These are phyloP conservation scores for Bimuria novae-zelandiae DNA, from an alignment of 2,329 filamentous ascomycete species.

Conservation along the genomic window DNA sequence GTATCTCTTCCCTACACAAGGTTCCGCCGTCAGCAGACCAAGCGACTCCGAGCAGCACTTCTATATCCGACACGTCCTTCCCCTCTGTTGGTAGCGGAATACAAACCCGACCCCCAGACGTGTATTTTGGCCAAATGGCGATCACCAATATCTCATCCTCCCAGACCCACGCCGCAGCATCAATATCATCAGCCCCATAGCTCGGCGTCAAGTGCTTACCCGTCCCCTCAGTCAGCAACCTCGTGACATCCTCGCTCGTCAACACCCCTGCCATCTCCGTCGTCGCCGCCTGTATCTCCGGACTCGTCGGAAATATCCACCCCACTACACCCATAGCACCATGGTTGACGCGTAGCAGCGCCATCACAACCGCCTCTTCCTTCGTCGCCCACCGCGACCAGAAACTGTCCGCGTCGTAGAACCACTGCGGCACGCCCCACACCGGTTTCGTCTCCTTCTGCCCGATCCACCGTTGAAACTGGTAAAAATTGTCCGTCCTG, in stretches of 20 bases:
- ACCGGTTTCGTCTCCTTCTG: conserved; percentile 46
- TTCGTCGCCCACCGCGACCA: conserved; percentile 54
- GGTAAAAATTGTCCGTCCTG: conserved; percentile 49
- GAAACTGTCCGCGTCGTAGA: conserved; percentile 52
- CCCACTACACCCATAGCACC: conserved; percentile 56
- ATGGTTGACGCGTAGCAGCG: conserved; percentile 54
- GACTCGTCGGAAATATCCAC: conserved; percentile 54
- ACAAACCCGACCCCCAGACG: conserved; percentile 3
- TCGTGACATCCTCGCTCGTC: conserved; percentile 35
- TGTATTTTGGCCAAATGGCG: conserved; percentile 46
- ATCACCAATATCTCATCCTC: conserved; percentile 45
- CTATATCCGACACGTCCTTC: neutral
- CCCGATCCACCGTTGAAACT: conserved; percentile 49
- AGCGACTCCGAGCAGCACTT: neutral
- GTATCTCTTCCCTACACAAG: neutral
- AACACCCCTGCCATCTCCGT: conserved; percentile 48
- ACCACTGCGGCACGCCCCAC: conserved; percentile 58
- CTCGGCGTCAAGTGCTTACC: conserved; percentile 19
- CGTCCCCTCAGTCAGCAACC: conserved; percentile 45
- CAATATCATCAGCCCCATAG: conserved; percentile 29
- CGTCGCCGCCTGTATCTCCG: conserved; percentile 42
- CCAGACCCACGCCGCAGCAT: conserved; percentile 50
- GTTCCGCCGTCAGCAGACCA: neutral
- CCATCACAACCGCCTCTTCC: conserved; percentile 55
- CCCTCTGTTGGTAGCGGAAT: neutral